Base-by-base conservation (phyloP, 2,329 filamentous ascomycete genomes). In the Corinectria fuckeliana region DNA sequence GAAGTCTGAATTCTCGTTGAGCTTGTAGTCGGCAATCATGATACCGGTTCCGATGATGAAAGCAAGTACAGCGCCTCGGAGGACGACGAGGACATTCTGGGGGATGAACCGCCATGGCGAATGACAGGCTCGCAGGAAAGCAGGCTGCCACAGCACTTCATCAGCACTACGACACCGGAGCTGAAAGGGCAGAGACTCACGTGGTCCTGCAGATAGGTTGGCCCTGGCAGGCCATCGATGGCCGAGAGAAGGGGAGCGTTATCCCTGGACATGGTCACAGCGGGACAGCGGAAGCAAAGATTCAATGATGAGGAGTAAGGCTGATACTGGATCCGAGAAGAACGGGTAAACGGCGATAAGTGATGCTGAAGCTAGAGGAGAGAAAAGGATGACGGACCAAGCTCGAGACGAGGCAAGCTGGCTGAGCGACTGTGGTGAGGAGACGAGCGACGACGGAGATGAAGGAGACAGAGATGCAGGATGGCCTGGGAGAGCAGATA, bases 51-150 rank as follows among this genome's bases (percentile, higher is more conserved):
- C 76, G 6, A 76, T 71, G 30, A 84, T 72, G 65, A 83, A 82
- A 5, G 71, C 73, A 18, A 83, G 63, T 10, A 83, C 61, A 3
- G 75, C 39, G 10, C 76, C 75, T 39, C 83, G 80, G 18, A 83
- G 64, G 54, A 74, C 71, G 48, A 82, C 76, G 45, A 85, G 75
- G 26, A 74, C 56, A 44, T 78, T 78, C 60, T 84, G 82, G 23
- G 76, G 77, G 47, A 85, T 77, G 51, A 67, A 75, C 6, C 73
- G 66, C 80, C 82, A 85, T 18, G 82, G 79, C 1, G 83, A 85
- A 61, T 84, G 82, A 38, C 79, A 80, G 45, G 77, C 80, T 66
- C 81, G 80, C 13, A 83, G 75, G 56, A 82, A 84, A 13, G 82
- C 79, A 25, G 82, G 80, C 82, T 85, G 44, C 14, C 0, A 23